phyloP scores from a whole-genome alignment of 1,139 yeast genomes.

The Meyerozyma carpophila region DNA sequence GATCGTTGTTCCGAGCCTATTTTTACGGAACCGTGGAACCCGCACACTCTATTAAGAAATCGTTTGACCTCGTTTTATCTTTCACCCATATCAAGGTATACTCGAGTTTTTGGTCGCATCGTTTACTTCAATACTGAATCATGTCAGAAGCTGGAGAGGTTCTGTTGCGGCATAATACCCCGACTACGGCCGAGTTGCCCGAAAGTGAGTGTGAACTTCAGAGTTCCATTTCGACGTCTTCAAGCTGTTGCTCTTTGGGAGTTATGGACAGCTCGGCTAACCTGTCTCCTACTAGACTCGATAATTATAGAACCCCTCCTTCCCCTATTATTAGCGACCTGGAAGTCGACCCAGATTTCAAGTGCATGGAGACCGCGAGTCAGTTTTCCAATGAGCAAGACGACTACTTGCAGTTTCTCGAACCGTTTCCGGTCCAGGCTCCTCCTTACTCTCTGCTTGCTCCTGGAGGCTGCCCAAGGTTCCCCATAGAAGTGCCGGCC shows the following conservation, averaged over 20 bases:
- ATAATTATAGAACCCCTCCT: background rate
- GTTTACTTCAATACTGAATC: background rate
- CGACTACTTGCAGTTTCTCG: conserved; percentile 28
- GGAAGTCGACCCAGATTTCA: background rate
- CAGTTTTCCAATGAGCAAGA: conserved; percentile 1
- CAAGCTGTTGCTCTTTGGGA: background rate
- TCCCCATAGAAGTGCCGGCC: conserved; percentile 32
- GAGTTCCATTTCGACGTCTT: background rate
- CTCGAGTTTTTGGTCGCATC: background rate
- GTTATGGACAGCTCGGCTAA: background rate
- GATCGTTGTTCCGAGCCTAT: background rate
- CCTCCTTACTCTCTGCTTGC: conserved; percentile 42
- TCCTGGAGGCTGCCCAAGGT: conserved; percentile 48
- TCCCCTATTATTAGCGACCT: background rate
- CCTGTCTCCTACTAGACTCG: background rate
- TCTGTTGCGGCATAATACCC: background rate
- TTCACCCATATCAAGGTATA: background rate
- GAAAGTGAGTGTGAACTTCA: background rate
- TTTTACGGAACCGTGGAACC: background rate
- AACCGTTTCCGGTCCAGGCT: conserved; percentile 47
- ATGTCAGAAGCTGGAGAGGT: background rate
- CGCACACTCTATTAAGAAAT: too few species aligned
- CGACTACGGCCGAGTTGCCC: background rate
- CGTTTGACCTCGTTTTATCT: too few species aligned
- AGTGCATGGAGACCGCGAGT: background rate